Percentiles rank a stretch among this genome's conserved stretches.
Evolutionary conservation across 2,329 filamentous ascomycete genomes (phyloP).

Genomic region (Cercospora nicotianae): DNA sequence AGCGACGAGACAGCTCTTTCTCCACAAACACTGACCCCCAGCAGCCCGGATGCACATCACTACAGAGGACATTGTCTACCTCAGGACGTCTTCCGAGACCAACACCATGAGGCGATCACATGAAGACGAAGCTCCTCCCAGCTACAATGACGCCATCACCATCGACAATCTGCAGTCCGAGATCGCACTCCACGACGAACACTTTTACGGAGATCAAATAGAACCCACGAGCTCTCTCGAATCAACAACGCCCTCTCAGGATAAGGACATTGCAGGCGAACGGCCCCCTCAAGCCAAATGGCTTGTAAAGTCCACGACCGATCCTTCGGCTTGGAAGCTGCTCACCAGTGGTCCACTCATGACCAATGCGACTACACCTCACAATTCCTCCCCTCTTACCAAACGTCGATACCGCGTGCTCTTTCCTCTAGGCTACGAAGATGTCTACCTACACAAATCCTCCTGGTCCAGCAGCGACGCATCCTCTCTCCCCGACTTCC

Average conservation of each 20-base stretch:
- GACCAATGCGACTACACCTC: conserved; percentile 23
- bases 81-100: conserved; percentile 15
- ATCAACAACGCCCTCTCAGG: not conserved
- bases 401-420: conserved; percentile 26
- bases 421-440: conserved; percentile 28
- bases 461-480: conserved; percentile 16
- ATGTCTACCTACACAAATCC: conserved; percentile 29
- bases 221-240: conserved; percentile 3
- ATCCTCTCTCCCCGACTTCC: conserved; percentile 20
- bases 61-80: conserved; percentile 17
- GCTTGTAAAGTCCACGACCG: conserved; percentile 19
- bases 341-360: conserved; percentile 23
- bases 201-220: conserved; percentile 17
- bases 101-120: conserved; percentile 14
- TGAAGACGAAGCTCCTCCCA: conserved; percentile 13
- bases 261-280: not conserved
- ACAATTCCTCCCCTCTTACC: conserved; percentile 18
- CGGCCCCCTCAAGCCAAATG: conserved; percentile 19
- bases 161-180: conserved; percentile 12
- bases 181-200: conserved; percentile 12
- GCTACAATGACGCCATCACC: conserved; percentile 20
- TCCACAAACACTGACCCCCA: not conserved
- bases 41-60: conserved; percentile 10
- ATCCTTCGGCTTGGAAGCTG: conserved; percentile 23
- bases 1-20: not conserved